phyloP scores from a whole-genome alignment of 352 stramenopile species.

The Phytophthora sojae region DNA sequence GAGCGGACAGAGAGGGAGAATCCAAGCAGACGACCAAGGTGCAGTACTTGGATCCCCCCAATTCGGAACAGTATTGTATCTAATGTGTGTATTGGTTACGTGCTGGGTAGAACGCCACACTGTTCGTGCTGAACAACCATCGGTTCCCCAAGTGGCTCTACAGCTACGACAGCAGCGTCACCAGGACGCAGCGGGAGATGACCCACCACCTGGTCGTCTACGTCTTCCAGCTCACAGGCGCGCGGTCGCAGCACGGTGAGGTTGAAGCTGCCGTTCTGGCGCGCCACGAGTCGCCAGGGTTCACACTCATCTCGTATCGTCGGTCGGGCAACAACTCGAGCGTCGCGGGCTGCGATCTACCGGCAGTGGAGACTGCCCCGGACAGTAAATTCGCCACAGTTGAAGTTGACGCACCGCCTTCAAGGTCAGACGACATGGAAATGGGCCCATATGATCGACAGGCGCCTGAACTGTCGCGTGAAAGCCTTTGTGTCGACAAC shows the following conservation, averaged over 20 bases:
- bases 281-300: slow-evolving; percentile 44
- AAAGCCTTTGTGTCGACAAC: not conserved
- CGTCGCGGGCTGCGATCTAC: slow-evolving; percentile 20
- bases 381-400: slow-evolving; percentile 13
- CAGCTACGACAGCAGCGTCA: slow-evolving; percentile 58
- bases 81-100: slow-evolving; percentile 1
- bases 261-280: slow-evolving; percentile 38
- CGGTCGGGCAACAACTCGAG: slow-evolving; percentile 28
- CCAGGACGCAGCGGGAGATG: slow-evolving; percentile 54
- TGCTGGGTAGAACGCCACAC: slow-evolving; percentile 36
- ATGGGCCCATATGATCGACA: slow-evolving; percentile 5
- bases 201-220: slow-evolving; percentile 54
- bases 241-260: slow-evolving; percentile 4
- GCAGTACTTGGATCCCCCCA: too few relatives aligned
- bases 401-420: not conserved
- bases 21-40: slow-evolving; percentile 48
- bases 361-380: slow-evolving; percentile 9
- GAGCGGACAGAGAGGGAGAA: slow-evolving; percentile 47
- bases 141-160: slow-evolving; percentile 64
- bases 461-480: not conserved
- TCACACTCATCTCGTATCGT: slow-evolving; percentile 47
- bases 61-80: not conserved
- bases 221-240: slow-evolving; percentile 34
- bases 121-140: slow-evolving; percentile 64
- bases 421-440: slow-evolving; percentile 11